These are phyloP conservation scores for Gaeumannomyces sp. DNA, from an alignment of 2,329 filamentous ascomycete species.

Conservation along the genomic window DNA sequence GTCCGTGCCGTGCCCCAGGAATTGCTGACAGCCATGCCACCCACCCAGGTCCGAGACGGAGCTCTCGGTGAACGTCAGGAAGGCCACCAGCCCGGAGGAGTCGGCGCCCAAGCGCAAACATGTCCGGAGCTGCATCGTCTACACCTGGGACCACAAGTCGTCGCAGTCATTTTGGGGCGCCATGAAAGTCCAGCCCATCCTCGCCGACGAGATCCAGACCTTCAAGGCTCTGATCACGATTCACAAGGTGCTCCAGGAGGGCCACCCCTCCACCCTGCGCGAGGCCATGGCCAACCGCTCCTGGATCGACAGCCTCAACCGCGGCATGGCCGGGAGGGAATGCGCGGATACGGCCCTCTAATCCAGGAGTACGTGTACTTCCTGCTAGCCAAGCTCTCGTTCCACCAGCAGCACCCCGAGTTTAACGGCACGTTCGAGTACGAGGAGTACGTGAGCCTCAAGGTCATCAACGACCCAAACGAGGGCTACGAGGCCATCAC, in stretches of 20 bases:
- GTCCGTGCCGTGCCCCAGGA: background rate
- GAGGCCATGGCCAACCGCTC: slow-evolving; percentile 83
- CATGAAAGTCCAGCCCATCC: slow-evolving; percentile 98
- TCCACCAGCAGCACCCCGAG: slow-evolving; percentile 92
- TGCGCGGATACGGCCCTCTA: slow-evolving; percentile 84
- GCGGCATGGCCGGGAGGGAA: slow-evolving; percentile 78
- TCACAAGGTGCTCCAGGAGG: slow-evolving; percentile 96
- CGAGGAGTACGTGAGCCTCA: slow-evolving; percentile 96
- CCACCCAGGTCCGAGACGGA: slow-evolving; percentile 57
- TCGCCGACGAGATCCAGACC: slow-evolving; percentile 96
- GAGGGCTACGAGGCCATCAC: slow-evolving; percentile 96
- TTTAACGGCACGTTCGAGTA: slow-evolving; percentile 99
- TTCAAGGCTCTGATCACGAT: slow-evolving; percentile 98
- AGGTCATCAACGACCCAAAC: slow-evolving; percentile 97
- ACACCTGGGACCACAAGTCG: slow-evolving; percentile 98
- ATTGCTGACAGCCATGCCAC: slow-evolving; percentile 11
- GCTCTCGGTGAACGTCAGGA: slow-evolving; percentile 63
- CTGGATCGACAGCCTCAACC: slow-evolving; percentile 89
- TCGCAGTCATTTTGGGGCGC: slow-evolving; percentile 93
- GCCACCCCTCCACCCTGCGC: slow-evolving; percentile 78
- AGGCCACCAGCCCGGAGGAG: slow-evolving; percentile 63
- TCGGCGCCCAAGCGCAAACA: slow-evolving; percentile 76
- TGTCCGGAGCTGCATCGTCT: slow-evolving; percentile 96
- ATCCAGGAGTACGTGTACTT: slow-evolving; percentile 98
- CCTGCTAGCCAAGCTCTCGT: slow-evolving; percentile 88